Evolutionary conservation across 768 basidiomycete genomes (phyloP), one percentile per base, ranked within the genome.

Genomic region (Collybia sp.): DNA sequence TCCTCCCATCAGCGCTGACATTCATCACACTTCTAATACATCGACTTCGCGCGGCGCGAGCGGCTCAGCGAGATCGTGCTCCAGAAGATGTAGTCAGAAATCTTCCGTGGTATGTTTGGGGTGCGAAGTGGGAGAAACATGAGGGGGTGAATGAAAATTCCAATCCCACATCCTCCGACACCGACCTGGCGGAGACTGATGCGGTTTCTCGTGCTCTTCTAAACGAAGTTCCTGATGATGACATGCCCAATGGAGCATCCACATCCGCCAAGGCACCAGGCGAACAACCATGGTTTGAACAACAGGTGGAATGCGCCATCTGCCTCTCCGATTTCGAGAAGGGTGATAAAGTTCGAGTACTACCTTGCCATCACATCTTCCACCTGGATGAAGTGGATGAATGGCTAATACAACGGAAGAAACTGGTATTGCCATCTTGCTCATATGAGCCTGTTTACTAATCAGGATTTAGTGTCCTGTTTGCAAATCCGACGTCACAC

Each of bases 301-400:
- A 75, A 2, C 90, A 93, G 57, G 60, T 76, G 44, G 92, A 98
- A 62, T 98, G 94, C 58, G 89, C 93, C 30, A 97, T 98, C 45
- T 98, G 95, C 61, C 74, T 98, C 46, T 88, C 78, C 48, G 80
- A 85, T 51, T 98, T 97, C 55, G 80, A 70, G 34, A 82, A 82
- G 58, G 93, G 93, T 2, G 95, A 98, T 60, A 79, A 82, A 55
- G 90, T 97, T 36, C 80, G 94, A 54, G 89, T 94, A 43, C 61
- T 97, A 34, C 95, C 95, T 1, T 98, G 95, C 58, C 86, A 88
- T 40, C 95, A 98, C 61, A 83, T 98, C 44, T 98, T 96, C 68
- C 95, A 98, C 65, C 77, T 90, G 38, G 76, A 84, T 31, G 95
- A 97, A 62, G 80, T 96, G 33, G 92, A 93, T 61, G 77, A 85